Conservation (phyloP, 305 asterid species). For the Fraxinus angustifolia region DNA sequence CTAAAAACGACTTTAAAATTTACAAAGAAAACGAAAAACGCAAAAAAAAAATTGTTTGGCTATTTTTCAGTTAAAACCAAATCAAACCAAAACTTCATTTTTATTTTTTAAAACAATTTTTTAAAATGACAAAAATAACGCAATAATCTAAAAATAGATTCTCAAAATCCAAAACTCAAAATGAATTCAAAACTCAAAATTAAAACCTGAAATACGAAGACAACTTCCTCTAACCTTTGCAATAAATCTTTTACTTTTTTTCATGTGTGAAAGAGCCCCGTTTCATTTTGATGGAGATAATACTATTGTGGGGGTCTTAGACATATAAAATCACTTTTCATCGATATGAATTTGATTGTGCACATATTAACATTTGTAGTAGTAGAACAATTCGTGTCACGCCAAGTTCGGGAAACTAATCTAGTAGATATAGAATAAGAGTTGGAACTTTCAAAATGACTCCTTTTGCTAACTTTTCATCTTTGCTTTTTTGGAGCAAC, state of each 20-base stretch:
- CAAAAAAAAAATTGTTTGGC: too few relatives aligned
- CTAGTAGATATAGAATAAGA: neutral
- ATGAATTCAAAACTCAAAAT: too few relatives aligned
- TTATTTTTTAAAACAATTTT: too few relatives aligned
- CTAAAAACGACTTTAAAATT: too few relatives aligned
- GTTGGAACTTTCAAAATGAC: neutral
- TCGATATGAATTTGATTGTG: neutral
- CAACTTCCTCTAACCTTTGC: neutral
- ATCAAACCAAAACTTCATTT: too few relatives aligned
- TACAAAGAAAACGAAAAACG: too few relatives aligned
- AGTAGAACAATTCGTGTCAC: neutral
- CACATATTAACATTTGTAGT: neutral
- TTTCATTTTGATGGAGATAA: neutral
- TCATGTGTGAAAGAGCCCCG: neutral
- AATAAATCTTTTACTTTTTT: neutral
- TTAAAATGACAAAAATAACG: too few relatives aligned
- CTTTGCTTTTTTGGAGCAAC: neutral
- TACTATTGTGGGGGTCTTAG: neutral
- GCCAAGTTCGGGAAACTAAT: neutral
- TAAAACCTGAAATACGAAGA: too few relatives aligned
- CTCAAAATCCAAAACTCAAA: too few relatives aligned
- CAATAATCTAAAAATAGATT: too few relatives aligned
- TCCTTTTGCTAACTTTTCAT: neutral
- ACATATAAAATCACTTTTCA: neutral
- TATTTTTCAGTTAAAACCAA: too few relatives aligned